Base-by-base conservation (phyloP, 108 stramenopile genomes). In the Bacterosira constricta region DNA sequence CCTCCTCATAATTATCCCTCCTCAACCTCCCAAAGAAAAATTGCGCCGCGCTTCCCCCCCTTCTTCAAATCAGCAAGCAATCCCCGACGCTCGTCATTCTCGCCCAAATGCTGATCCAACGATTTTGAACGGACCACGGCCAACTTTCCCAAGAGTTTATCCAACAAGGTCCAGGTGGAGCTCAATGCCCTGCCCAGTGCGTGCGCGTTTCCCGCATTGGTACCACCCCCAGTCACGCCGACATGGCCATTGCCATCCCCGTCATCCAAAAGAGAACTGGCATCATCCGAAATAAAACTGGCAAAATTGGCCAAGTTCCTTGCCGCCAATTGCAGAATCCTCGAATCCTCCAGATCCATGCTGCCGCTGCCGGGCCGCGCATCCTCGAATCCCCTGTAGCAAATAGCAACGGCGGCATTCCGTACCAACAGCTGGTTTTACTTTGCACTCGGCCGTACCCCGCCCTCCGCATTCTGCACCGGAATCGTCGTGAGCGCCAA, bases 21-120 rank as follows among this genome's bases (percentile, higher is more conserved):
- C 98, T 81, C 15, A 98, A 79, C 38, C 98, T 67, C 11, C 98
- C 98, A 71, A 96, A 97, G 38, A 96, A 85, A 6, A 96, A 96
- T 68, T 86, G 90, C 49, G 89, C 88, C 6, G 92, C 87, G 20
- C 87, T 88, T 29, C 96, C 96, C 30, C 39, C 81, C 87, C 12
- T 87, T 77, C 26, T 66, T 65, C 52, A 95, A 46, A 38, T 88
- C 83, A 11, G 75, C 70, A 5, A 84, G 66, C 20, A 86, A 67
- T 9, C 88, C 88, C 39, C 18, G 46, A 84, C 69, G 80, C 36
- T 20, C 86, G 85, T 13, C 83, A 63, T 23, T 69, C 71, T 8
- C 85, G 63, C 36, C 73, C 68, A 69, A 85, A 69, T 90, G 86
- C 64, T 91, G 90, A 84, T 95, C 94, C 50, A 91, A 72, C 5